Evolutionary conservation across 768 basidiomycete genomes (phyloP).

Genomic region (Boletus sp.): DNA sequence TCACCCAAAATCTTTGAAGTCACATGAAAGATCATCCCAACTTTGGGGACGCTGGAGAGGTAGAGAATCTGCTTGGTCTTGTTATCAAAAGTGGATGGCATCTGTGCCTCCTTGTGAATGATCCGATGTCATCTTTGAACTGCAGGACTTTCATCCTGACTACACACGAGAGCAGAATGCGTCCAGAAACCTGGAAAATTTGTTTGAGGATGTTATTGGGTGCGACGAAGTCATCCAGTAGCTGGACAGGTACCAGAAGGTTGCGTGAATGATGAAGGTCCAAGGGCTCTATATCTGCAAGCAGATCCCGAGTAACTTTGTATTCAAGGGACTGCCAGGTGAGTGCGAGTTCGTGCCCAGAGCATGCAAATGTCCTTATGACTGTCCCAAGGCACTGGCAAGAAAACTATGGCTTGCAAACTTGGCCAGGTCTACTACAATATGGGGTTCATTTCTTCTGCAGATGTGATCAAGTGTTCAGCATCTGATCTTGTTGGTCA

Average conservation of each 20-base stretch:
- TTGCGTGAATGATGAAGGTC: conserved; percentile 43
- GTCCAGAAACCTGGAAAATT: conserved; percentile 45
- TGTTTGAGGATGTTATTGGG: conserved; percentile 65
- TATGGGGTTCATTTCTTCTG: conserved; percentile 52
- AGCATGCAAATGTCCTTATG: neutral
- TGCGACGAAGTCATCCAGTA: conserved; percentile 51
- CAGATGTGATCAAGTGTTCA: conserved; percentile 65
- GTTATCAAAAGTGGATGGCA: conserved; percentile 46
- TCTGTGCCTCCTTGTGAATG: conserved; percentile 19
- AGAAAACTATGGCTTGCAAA: conserved; percentile 60
- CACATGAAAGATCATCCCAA: conserved; percentile 24
- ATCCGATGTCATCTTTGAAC: conserved; percentile 34
- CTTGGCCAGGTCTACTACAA: conserved; percentile 62
- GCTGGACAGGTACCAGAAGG: conserved; percentile 49
- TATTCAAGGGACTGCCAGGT: conserved; percentile 75
- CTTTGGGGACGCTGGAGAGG: too few species aligned
- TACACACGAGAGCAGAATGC: conserved; percentile 50
- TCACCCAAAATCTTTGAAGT: conserved; percentile 48
- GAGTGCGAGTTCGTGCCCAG: conserved; percentile 5
- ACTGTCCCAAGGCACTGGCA: too few species aligned
- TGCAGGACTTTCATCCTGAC: conserved; percentile 59
- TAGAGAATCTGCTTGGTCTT: conserved; percentile 53
- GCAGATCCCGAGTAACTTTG: too few species aligned
- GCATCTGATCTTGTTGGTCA: too few species aligned
- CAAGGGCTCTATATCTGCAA: too few species aligned